Evolutionary conservation across 2,329 filamentous ascomycete species (phyloP), one percentile per base, ranked within the genome.

Genomic region (Alternaria brassicae): DNA sequence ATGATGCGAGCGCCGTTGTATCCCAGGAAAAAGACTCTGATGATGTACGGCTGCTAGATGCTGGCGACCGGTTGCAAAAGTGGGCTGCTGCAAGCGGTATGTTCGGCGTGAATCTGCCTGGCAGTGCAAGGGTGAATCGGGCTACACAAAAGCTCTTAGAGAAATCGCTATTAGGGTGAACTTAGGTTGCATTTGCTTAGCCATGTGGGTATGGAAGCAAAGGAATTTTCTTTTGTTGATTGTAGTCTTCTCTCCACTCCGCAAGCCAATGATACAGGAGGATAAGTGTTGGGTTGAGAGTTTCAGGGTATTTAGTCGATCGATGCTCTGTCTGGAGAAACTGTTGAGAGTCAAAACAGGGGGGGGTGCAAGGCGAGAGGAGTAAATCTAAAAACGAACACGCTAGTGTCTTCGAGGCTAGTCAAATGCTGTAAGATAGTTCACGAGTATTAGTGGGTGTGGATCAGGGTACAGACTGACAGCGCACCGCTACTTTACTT

Each of bases 71-170:
- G 1, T 1, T 67, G 2, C 56, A 57, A 39, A 45, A 13, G 28
- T 25, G 34, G 2, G 39, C 65, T 34, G 52, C 47, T 6, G 44
- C 58, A 39, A 60, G 45, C 19, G 58, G 58, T 8, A 17, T 28
- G 1, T 62, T 66, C 40, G 62, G 34, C 0, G 7, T 32, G 2
- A 48, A 47, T 3, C 19, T 68, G 17, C 39, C 60, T n/a, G 55
- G 60, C 13, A 40, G 42, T 19, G 5, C n/a, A n/a, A 55, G 41
- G 12, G 53, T 25, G 10, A 55, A 30, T 30, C 49, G 15, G 19
- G 27, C 39, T 6, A 44, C 45, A 19, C 42, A 40, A 36, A 48
- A 12, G 2, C 8, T 48, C 1, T 12, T 48, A 3, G 17, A 32
- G 15, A 13, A 2, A 6, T 27, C 44, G 4, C 30, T 34, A 48